These are phyloP conservation scores for Amanita rimosa DNA, from an alignment of 768 basidiomycete genomes.

Conservation along the genomic window DNA sequence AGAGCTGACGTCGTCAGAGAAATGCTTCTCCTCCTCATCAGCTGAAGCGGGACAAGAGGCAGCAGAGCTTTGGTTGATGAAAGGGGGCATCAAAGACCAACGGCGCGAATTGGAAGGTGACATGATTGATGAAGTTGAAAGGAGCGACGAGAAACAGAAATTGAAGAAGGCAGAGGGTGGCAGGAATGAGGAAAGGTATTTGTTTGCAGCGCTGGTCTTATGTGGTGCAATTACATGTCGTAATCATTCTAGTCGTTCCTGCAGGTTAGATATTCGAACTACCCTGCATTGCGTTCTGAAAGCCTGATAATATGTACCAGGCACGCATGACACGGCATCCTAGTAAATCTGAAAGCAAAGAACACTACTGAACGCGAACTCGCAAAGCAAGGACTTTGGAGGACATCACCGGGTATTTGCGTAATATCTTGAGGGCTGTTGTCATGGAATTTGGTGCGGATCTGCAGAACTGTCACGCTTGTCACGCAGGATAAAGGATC, in stretches of 20 bases:
- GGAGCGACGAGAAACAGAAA: neutral
- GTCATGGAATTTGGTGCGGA: too few relatives aligned
- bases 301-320: too few relatives aligned
- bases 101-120: neutral
- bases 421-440: too few relatives aligned
- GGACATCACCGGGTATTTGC: too few relatives aligned
- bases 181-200: neutral
- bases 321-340: neutral
- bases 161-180: neutral
- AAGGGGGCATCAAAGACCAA: neutral
- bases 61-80: neutral
- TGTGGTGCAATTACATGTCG: neutral
- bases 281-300: neutral
- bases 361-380: neutral
- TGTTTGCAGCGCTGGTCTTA: neutral
- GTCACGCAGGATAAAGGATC: too few relatives aligned
- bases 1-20: constrained; percentile 1
- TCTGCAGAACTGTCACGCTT: too few relatives aligned
- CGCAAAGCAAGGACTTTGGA: too few relatives aligned
- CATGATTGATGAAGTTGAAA: neutral
- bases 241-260: neutral
- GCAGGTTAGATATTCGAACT: neutral
- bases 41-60: neutral
- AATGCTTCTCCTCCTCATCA: neutral
- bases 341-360: neutral